Conservation (phyloP, 495 filamentous ascomycete species). For the Trypethelium eluteriae region DNA sequence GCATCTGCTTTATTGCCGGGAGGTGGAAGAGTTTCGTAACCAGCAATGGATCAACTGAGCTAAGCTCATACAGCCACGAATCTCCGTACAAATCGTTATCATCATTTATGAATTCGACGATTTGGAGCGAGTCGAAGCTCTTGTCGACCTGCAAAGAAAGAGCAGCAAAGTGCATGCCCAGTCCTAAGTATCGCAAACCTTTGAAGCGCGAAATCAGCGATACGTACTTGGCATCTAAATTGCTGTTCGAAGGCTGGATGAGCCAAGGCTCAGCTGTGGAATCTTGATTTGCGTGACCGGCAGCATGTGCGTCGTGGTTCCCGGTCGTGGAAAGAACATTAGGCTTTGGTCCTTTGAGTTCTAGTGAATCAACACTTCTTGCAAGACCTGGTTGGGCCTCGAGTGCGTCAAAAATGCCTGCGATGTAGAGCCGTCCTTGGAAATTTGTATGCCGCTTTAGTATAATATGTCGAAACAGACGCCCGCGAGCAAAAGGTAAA, state of each 20-base stretch:
- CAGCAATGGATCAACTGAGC: background rate
- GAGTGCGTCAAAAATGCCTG: background rate
- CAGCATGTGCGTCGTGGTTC: constrained; percentile 3
- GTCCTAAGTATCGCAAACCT: background rate
- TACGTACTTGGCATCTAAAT: background rate
- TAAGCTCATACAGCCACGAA: background rate
- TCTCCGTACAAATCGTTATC: background rate
- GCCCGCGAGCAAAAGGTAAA: background rate
- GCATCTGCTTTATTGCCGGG: background rate
- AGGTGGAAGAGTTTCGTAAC: background rate
- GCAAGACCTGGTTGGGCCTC: background rate
- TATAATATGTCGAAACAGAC: constrained; percentile 7
- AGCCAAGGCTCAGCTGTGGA: background rate
- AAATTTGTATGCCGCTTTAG: background rate
- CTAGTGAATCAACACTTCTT: background rate
- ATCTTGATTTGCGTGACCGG: constrained; percentile 9
- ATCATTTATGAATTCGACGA: background rate
- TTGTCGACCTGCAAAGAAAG: background rate
- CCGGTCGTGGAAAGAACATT: constrained; percentile 2
- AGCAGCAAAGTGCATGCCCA: constrained; percentile 1
- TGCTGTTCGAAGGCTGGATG: constrained; percentile 1
- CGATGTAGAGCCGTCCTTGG: background rate
- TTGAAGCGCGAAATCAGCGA: background rate
- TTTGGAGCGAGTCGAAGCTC: background rate
- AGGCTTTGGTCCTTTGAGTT: background rate